Percentiles rank a stretch among this genome's conserved stretches.
phyloP scores from a whole-genome alignment of 306 rosid species.

The Casuarina equisetifolia region DNA sequence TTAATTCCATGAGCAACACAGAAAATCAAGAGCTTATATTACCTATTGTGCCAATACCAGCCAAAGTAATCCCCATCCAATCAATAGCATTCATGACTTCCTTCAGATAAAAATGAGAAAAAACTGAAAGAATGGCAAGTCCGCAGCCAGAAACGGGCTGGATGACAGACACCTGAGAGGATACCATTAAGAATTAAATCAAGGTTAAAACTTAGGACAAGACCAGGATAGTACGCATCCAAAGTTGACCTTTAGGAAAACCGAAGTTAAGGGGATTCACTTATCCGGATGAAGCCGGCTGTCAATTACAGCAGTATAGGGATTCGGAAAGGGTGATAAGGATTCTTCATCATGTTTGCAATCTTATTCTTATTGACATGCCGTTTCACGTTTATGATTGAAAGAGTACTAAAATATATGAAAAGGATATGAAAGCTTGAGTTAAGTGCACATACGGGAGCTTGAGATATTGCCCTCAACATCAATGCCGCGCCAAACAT shows the following conservation, averaged over 20 bases:
- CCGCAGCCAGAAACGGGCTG: conserved; percentile 99
- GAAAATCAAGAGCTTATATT: conserved; percentile 54
- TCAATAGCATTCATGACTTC: conserved; percentile 92
- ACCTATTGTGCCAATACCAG: conserved; percentile 98
- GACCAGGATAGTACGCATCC: background rate
- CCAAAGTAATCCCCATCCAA: conserved; percentile 89
- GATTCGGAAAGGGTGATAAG: too few relatives aligned
- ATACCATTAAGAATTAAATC: conserved; percentile 23
- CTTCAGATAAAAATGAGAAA: conserved; percentile 95
- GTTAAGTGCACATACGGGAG: conserved; percentile 72
- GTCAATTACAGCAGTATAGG: too few relatives aligned
- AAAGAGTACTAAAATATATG: background rate
- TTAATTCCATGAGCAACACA: background rate
- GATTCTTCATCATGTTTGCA: background rate
- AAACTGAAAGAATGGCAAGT: conserved; percentile 87
- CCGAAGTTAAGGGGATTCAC: background rate
- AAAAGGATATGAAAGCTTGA: background rate
- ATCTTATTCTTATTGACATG: background rate
- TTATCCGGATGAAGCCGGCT: too few relatives aligned
- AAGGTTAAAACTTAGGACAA: conserved; percentile 1
- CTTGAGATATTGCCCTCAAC: conserved; percentile 88
- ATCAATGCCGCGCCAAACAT: conserved; percentile 85
- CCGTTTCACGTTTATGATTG: background rate
- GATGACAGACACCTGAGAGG: conserved; percentile 79
- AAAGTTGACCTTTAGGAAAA: background rate